phyloP scores from a whole-genome alignment of 176 grass and related monocot genomes.

The Triticum monococcum region DNA sequence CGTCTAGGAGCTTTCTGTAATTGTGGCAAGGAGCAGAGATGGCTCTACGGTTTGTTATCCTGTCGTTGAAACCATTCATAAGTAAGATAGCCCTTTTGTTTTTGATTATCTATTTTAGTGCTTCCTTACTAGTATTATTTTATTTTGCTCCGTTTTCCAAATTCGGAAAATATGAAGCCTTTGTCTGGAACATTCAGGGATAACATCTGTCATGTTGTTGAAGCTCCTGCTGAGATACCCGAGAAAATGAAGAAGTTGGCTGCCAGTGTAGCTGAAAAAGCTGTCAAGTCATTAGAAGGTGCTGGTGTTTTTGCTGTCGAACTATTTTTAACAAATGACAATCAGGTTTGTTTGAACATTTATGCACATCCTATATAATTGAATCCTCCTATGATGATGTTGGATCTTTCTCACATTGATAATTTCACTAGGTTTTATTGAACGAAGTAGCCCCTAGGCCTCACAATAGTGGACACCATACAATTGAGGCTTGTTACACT shows the following conservation, averaged over 20 bases:
- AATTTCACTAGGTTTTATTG: conserved; percentile 62
- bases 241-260: conserved; percentile 70
- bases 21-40: conserved; percentile 87
- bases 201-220: conserved; percentile 91
- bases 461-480: conserved; percentile 97
- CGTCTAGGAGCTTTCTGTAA: conserved; percentile 82
- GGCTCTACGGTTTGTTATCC: conserved; percentile 70
- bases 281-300: conserved; percentile 74
- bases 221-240: conserved; percentile 73
- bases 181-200: conserved; percentile 58
- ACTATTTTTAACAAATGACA: conserved; percentile 88
- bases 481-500: conserved; percentile 90
- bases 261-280: conserved; percentile 67
- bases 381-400: not conserved
- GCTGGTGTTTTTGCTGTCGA: conserved; percentile 93
- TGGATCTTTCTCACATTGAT: conserved; percentile 18
- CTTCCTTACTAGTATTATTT: too few species aligned
- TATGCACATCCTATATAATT: not conserved
- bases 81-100: conserved; percentile 47
- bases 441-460: conserved; percentile 96
- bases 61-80: conserved; percentile 95
- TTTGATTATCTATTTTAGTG: too few species aligned
- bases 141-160: not conserved
- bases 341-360: conserved; percentile 55
- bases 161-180: not conserved